phyloP scores from a whole-genome alignment of 23 red algal species.

The Pyropia yezoensis region DNA sequence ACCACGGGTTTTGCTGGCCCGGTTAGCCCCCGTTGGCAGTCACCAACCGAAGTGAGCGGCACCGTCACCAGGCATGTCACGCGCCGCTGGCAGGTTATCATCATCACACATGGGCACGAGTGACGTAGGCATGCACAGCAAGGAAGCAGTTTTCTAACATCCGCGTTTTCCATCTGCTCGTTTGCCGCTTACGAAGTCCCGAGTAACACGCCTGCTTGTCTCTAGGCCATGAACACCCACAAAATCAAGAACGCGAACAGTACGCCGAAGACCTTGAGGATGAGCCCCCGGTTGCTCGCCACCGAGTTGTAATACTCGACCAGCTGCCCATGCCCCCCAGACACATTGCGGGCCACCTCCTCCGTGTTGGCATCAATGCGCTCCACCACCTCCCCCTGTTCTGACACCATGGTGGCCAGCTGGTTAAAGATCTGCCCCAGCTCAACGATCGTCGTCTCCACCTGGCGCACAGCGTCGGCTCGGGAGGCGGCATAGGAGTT shows the following conservation, averaged over 20 bases:
- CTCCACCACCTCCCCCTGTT: constrained; percentile 97
- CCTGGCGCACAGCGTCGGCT: constrained; percentile 78
- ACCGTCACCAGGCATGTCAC: too few relatives aligned
- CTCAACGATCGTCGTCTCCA: constrained; percentile 96
- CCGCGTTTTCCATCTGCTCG: too few relatives aligned
- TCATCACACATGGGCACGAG: too few relatives aligned
- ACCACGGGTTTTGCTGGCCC: too few relatives aligned
- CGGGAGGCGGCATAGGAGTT: constrained; percentile 63
- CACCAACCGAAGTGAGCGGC: too few relatives aligned
- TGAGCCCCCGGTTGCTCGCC: constrained; percentile 74
- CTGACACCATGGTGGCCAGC: constrained; percentile 92
- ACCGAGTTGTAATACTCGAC: constrained; percentile 88
- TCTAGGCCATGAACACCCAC: constrained; percentile 66
- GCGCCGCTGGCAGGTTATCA: too few relatives aligned
- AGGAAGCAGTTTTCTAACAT: too few relatives aligned
- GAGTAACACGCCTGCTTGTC: too few relatives aligned
- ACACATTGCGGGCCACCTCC: constrained; percentile 72
- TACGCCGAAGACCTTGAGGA: constrained; percentile 94
- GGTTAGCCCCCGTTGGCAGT: too few relatives aligned
- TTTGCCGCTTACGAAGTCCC: too few relatives aligned
- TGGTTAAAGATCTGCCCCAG: constrained; percentile 99
- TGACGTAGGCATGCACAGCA: too few relatives aligned
- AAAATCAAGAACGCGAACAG: constrained; percentile 77
- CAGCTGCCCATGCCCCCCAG: constrained; percentile 79
- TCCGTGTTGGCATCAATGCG: constrained; percentile 95